Evolutionary conservation across 2,329 filamentous ascomycete genomes (phyloP).

Genomic region (Sarocladium strictum): DNA sequence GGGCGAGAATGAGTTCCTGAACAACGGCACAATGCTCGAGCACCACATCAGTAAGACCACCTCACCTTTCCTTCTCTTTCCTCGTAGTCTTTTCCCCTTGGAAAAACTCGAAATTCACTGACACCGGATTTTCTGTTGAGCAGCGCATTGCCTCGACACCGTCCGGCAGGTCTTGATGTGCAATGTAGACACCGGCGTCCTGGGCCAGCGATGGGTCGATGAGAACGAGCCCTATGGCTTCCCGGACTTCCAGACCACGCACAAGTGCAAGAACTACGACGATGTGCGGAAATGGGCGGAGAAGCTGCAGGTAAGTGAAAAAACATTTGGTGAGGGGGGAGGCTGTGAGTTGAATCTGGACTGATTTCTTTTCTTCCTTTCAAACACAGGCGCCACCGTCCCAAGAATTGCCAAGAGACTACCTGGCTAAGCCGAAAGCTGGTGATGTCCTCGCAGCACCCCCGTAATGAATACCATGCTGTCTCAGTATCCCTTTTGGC

Average conservation of each 20-base stretch:
- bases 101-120: slow-evolving; percentile 11
- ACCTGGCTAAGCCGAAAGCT: slow-evolving; percentile 14
- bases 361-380: too few species aligned
- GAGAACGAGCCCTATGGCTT: slow-evolving; percentile 39
- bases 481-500: too few species aligned
- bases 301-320: slow-evolving; percentile 39
- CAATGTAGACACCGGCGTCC: slow-evolving; percentile 51
- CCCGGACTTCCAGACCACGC: slow-evolving; percentile 57
- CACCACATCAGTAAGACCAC: slow-evolving; percentile 52
- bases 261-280: slow-evolving; percentile 53
- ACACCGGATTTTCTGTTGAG: neutral
- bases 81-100: too few species aligned
- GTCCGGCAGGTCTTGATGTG: slow-evolving; percentile 60
- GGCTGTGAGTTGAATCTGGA: too few species aligned
- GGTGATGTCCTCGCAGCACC: slow-evolving; percentile 12
- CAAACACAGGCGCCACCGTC: slow-evolving; percentile 14
- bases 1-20: slow-evolving; percentile 47
- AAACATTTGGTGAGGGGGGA: too few species aligned
- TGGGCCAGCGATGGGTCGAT: slow-evolving; percentile 56
- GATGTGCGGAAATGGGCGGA: slow-evolving; percentile 48
- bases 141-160: slow-evolving; percentile 56
- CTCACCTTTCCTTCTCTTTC: too few species aligned
- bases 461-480: slow-evolving; percentile 8
- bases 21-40: slow-evolving; percentile 47
- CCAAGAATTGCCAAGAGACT: slow-evolving; percentile 16